Evolutionary conservation across 352 stramenopile genomes (phyloP).

Genomic region (Globisporangium heterothallicum): DNA sequence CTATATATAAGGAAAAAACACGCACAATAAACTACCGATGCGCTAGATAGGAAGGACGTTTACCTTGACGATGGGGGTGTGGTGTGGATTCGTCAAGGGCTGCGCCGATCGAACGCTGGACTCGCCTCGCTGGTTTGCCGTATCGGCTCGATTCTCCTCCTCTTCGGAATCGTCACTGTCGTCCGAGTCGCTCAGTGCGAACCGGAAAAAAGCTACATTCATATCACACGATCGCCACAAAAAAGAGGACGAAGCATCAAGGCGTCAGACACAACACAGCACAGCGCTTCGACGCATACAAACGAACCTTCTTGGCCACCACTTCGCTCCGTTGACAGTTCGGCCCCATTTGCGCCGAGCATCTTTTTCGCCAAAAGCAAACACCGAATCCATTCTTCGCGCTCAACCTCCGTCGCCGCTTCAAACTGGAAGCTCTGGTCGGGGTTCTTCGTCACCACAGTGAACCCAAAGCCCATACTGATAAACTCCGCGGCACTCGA

Average conservation of each 20-base stretch:
- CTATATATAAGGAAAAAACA: not conserved
- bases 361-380: conserved; percentile 37
- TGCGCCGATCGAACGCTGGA: conserved; percentile 20
- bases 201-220: conserved; percentile 37
- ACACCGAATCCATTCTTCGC: conserved; percentile 45
- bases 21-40: not conserved
- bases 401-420: conserved; percentile 20
- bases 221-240: not conserved
- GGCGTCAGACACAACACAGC: not conserved
- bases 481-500: conserved; percentile 15
- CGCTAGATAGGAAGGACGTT: conserved; percentile 17
- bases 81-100: conserved; percentile 15
- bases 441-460: conserved; percentile 25
- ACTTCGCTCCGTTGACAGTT: conserved; percentile 2
- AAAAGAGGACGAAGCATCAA: not conserved
- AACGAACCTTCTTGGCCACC: conserved; percentile 16
- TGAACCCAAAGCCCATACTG: conserved; percentile 28
- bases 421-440: conserved; percentile 33
- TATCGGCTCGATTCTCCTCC: conserved; percentile 14
- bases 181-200: conserved; percentile 46
- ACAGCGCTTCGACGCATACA: not conserved
- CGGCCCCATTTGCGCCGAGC: conserved; percentile 6
- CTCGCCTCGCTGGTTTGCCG: conserved; percentile 3
- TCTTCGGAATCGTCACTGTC: conserved; percentile 27
- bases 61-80: conserved; percentile 26